Evolutionary conservation across 1,139 yeast genomes (phyloP), one percentile per base, ranked within the genome.

Genomic region (Zygosaccharomyces sapae): DNA sequence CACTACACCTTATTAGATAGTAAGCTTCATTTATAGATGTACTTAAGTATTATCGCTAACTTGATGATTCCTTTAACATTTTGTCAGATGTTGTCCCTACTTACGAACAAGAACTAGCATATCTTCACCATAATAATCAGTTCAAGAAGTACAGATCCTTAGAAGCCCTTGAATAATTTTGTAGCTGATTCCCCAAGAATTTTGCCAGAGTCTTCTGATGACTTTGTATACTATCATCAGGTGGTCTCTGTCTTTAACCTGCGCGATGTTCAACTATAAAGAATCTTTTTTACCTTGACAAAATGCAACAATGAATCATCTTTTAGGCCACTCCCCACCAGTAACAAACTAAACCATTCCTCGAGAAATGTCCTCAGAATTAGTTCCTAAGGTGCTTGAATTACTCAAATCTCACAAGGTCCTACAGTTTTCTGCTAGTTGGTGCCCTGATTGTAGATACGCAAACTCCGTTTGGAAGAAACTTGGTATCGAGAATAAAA

Each of bases 371-470:
- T 53, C 52, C 54, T 52, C 56, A 20, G 52, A 53, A 38, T 62
- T 62, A 49, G 50, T 62, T 24, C 50, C 58, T n/a, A 63, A 62
- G 52, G 84, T 81, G 8, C 65, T 71, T 49, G 67, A 72, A 19
- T 67, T 80, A 44, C 73, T 83, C 44, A 48, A 64, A 4, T 57
- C 68, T 4, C 69, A 82, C 65, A 71, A 70, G 42, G 78, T 67
- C 56, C 71, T 84, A 50, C 77, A 81, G 74, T 63, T 83, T 12
- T 77, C 86, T 37, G 84, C 83, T 55, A 74, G 83, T 18, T 84
- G 89, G 89, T 84, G 90, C 64, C 86, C 87, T 1, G 90, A 84
- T 58, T 84, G 90, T 57, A 79, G 75, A 43, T 84, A 81, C 59
- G 77, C 84, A 8, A 73, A 77, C 51, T 67, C 68, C 22, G 66